Conservation (phyloP, 2,329 filamentous ascomycete genomes). For the Rhinocladiella mackenziei region DNA sequence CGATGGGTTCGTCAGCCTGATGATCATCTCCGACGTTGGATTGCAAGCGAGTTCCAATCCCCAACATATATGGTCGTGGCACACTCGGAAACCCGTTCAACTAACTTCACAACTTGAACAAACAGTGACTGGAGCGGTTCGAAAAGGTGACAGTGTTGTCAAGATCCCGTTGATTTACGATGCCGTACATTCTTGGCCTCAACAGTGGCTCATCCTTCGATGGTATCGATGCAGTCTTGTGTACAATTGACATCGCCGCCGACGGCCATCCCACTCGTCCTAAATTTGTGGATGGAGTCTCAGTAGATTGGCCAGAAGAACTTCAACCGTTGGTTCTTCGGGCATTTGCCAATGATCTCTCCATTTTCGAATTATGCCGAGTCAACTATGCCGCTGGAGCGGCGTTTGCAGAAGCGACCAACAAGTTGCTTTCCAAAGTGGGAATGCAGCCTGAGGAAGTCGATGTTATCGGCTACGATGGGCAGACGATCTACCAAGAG, state of each 20-base stretch:
- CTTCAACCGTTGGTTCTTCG: conserved; percentile 29
- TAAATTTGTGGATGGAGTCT: conserved; percentile 31
- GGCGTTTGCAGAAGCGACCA: conserved; percentile 33
- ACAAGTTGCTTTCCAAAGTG: conserved; percentile 26
- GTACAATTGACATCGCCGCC: conserved; percentile 30
- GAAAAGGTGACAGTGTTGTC: too few species aligned
- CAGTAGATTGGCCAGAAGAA: conserved; percentile 33
- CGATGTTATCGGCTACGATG: conserved; percentile 34
- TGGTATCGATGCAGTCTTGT: conserved; percentile 34
- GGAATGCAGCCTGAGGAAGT: conserved; percentile 29
- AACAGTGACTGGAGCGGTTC: too few species aligned
- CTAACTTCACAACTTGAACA: too few species aligned
- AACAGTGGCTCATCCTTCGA: conserved; percentile 35
- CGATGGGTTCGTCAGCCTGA: too few species aligned
- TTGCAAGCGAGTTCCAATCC: too few species aligned
- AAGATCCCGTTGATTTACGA: conserved; percentile 7
- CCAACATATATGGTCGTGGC: too few species aligned
- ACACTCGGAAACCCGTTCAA: too few species aligned
- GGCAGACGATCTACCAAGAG: conserved; percentile 35
- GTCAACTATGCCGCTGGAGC: conserved; percentile 34
- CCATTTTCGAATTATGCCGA: conserved; percentile 32
- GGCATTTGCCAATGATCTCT: conserved; percentile 32
- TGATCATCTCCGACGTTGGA: too few species aligned
- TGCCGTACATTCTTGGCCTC: conserved; percentile 33
- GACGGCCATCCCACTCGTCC: conserved; percentile 33